phyloP scores from a whole-genome alignment of 2,329 filamentous ascomycete species.

The Fusarium falciforme region DNA sequence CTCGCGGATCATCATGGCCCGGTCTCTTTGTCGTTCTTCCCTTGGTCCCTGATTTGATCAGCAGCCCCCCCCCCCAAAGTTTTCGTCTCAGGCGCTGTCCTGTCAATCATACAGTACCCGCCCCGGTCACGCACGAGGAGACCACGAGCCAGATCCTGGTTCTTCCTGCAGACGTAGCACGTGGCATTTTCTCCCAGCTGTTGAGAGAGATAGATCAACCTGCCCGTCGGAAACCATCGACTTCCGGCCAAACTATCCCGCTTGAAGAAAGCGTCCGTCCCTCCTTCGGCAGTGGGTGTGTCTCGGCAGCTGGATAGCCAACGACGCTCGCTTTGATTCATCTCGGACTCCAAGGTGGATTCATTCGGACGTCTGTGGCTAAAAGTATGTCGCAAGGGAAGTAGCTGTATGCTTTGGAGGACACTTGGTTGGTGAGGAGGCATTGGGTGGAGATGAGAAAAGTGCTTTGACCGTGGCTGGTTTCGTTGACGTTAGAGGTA shows the following conservation, averaged over 20 bases:
- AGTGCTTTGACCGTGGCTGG: neutral
- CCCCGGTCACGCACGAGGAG: neutral
- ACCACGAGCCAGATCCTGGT: neutral
- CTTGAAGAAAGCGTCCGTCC: neutral
- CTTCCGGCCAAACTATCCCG: neutral
- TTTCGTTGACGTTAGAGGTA: neutral
- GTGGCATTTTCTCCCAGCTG: slow-evolving; percentile 21
- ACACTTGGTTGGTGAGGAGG: neutral
- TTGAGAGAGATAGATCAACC: neutral
- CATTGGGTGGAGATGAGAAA: neutral
- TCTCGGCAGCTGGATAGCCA: neutral
- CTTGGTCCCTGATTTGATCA: slow-evolving; percentile 3
- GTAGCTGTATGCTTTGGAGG: neutral
- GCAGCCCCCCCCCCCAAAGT: neutral
- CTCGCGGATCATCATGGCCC: slow-evolving; percentile 19
- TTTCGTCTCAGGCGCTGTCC: neutral
- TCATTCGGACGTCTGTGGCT: slow-evolving; percentile 24
- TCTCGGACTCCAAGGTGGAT: slow-evolving; percentile 29
- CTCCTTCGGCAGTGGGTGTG: neutral
- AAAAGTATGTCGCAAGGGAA: slow-evolving; percentile 13
- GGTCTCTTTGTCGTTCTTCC: neutral
- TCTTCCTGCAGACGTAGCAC: slow-evolving; percentile 27
- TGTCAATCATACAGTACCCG: neutral
- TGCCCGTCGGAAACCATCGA: neutral
- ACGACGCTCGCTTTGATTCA: slow-evolving; percentile 13